Percentiles rank a stretch among this genome's conserved stretches.
phyloP scores from a whole-genome alignment of 1,139 yeast genomes.

The Geotrichum cucujoidarum region DNA sequence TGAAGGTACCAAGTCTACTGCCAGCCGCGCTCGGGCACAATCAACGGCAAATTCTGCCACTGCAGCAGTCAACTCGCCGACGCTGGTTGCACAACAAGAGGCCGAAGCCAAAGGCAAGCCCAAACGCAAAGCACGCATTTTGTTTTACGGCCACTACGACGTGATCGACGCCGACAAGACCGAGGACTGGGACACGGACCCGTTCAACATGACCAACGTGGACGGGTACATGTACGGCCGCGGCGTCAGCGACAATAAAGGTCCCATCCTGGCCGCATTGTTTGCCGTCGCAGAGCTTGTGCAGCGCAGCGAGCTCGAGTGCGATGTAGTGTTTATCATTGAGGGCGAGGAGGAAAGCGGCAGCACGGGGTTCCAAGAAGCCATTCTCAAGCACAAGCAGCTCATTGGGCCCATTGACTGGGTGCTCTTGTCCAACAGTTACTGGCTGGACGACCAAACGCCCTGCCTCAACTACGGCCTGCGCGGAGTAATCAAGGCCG shows the following conservation, averaged over 20 bases:
- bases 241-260: conserved; percentile 93
- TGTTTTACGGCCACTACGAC: conserved; percentile 96
- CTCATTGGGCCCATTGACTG: conserved; percentile 73
- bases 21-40: conserved; percentile 3
- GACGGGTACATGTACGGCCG: conserved; percentile 88
- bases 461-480: conserved; percentile 94
- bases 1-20: conserved; percentile 38
- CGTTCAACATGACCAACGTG: conserved; percentile 65
- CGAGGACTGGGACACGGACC: conserved; percentile 68
- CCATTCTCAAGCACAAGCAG: conserved; percentile 47
- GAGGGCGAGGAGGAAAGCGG: conserved; percentile 98
- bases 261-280: conserved; percentile 85
- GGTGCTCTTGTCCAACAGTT: conserved; percentile 83
- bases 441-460: conserved; percentile 84
- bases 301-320: conserved; percentile 48
- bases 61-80: conserved; percentile 5
- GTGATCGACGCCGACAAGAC: conserved; percentile 68
- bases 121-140: conserved; percentile 34
- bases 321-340: conserved; percentile 75
- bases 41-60: neutral
- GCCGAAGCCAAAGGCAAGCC: neutral
- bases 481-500: conserved; percentile 81
- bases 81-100: neutral
- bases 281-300: conserved; percentile 77
- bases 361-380: conserved; percentile 73